Evolutionary conservation across 1,284 basidiomycete genomes (phyloP), one percentile per base, ranked within the genome.

Genomic region (Puccinia triticina): DNA sequence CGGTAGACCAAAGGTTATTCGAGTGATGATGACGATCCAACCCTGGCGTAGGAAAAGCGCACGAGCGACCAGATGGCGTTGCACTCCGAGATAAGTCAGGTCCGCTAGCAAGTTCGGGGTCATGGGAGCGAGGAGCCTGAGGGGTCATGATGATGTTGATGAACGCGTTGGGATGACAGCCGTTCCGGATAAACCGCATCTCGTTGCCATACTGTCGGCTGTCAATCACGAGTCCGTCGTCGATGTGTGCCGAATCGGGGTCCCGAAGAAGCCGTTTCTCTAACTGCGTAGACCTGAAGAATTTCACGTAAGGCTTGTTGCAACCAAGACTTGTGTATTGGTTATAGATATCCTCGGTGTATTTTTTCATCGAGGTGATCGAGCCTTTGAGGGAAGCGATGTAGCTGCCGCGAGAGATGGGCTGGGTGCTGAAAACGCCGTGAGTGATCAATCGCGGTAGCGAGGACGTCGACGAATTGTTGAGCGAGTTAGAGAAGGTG

Each of bases 81-180:
- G 43, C n/a, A 40, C 48, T 57, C 48, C 43, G 43, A 67, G 59
- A 34, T n/a, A 43, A 23, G 5, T 50, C 43, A 32, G 37, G 40
- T 46, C 21, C 37, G 50, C 34, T n/a, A 16, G 76, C 10, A n/a
- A 29, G n/a, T 29, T 50, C 61, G 5, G 48, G 23, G 46, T 77
- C 43, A 10, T 29, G 57, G 14, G 43, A 43, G 61, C 37, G 34
- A 53, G 80, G 72, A 26, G 61, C 53, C 46, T 64, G 80, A 11
- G 80, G 80, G 12, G 59, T 82, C 29, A 82, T 64, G 46, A 95
- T 89, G 0, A 94, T 94, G 0, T 93, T 89, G 16, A 98, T 87
- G 3, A 96, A 93, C 0, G 92, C 94, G 85, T 98, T 98, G 11
- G 95, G 95, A 84, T 92, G 90, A 87, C 96, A 98, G 0, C 94